These are phyloP conservation scores for Mucor irregularis DNA, from an alignment of 371 early-diverging fungal genomes.

Conservation along the genomic window DNA sequence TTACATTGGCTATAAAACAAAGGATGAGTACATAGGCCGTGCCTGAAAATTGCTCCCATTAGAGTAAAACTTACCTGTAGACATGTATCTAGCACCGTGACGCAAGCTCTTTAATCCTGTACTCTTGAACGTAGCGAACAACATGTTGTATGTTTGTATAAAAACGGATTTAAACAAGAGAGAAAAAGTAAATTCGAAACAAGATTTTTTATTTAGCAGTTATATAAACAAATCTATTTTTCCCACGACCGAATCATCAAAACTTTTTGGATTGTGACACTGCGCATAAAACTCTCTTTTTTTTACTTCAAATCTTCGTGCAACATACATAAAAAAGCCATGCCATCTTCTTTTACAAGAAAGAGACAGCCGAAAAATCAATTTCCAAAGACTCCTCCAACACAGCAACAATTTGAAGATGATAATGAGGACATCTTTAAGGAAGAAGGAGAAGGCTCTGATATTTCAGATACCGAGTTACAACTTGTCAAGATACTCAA, in stretches of 20 bases:
- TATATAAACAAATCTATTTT: background rate
- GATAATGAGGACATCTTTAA: background rate
- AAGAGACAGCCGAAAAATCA: no score
- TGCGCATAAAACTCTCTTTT: no score
- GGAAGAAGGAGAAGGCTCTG: constrained; percentile 1
- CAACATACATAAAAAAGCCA: background rate
- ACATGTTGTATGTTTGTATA: background rate
- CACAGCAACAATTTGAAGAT: background rate
- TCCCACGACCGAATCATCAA: background rate
- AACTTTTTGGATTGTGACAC: no score
- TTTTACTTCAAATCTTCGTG: background rate
- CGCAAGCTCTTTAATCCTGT: background rate
- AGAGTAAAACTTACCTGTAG: constrained; percentile 17
- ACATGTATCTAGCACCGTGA: constrained; percentile 12
- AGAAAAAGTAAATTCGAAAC: background rate
- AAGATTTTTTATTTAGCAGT: background rate
- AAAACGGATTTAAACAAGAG: background rate
- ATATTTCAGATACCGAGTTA: background rate
- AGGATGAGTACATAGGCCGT: no score
- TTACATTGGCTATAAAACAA: background rate
- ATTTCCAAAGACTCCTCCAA: no score
- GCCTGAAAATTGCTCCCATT: no score
- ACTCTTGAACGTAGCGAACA: background rate
- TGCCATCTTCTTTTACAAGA: no score
- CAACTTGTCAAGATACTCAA: background rate